Evolutionary conservation across 768 basidiomycete genomes (phyloP), one percentile per base, ranked within the genome.

Genomic region (Tylopilus felleus): DNA sequence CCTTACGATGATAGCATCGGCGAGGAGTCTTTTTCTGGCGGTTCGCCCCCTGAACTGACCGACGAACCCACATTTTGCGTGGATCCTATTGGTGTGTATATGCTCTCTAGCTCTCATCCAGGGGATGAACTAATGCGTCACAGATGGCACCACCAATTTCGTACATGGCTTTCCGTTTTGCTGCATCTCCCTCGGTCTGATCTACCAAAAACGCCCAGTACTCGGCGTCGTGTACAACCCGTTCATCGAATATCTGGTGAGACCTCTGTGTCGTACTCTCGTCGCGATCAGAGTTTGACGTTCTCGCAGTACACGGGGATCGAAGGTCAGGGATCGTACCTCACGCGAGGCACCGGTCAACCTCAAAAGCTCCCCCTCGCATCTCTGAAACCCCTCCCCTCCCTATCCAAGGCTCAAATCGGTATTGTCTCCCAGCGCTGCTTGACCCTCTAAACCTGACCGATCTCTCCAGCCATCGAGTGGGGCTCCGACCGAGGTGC

Each of bases 11-110:
- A 22, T 55, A 95, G 92, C 71, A 91, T 98, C 54, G 96, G 96
- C 52, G 96, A 99, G 67, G 96, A 98, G 73, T 89, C 89, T 0
- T 94, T 88, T 61, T 84, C 91, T 9, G 79, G 86, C 5, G 91
- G 91, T n/a, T 69, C 77, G 53, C 77, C 81, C 28, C 77, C 79
- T 19, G 77, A 84, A 12, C 71, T 96, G 52, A 92, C 90, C 1
- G 89, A 97, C 62, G 85, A 84, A 28, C 93, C 94, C 5, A 98
- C 96, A 0, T 99, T 90, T 75, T 97, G 96, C 63, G 90, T 96
- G 41, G 95, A 98, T 68, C 95, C 95, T 29, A 96, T 97, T 53
- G 94, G 90, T 86, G 60, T 51, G 77, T 63, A 27, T 44, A 42
- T 31, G 16, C n/a, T 19, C 22, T 33, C 13, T 33, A 23, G 31